Conservation (phyloP, 2,329 filamentous ascomycete genomes). For the Colletotrichum spinosum region DNA sequence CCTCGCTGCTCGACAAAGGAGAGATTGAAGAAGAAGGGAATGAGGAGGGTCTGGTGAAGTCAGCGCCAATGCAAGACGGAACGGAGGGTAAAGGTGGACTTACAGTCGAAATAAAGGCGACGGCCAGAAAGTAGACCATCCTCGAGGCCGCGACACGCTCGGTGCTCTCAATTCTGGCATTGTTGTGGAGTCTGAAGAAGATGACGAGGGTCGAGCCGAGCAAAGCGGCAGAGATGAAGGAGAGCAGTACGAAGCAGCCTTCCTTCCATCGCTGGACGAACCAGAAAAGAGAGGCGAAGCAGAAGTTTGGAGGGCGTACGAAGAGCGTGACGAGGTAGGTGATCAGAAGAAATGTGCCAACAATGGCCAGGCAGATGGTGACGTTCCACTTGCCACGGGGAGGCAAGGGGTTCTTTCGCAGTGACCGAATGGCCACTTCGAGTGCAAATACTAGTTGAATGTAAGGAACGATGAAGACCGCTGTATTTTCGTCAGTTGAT, state of each 20-base stretch:
- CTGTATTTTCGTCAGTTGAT: conserved; percentile 53
- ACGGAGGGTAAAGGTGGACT: conserved; percentile 42
- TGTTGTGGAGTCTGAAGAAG: conserved; percentile 67
- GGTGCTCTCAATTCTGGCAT: conserved; percentile 64
- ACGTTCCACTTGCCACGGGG: conserved; percentile 70
- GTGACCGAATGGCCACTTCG: conserved; percentile 68
- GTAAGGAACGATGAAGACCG: conserved; percentile 74
- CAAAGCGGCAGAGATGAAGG: conserved; percentile 62
- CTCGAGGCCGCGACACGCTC: conserved; percentile 74
- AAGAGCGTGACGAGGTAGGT: conserved; percentile 71
- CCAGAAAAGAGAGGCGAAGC: conserved; percentile 77
- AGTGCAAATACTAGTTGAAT: conserved; percentile 74
- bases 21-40: conserved; percentile 73
- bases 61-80: conserved; percentile 39
- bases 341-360: conserved; percentile 63
- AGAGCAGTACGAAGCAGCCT: conserved; percentile 66
- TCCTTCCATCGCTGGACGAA: conserved; percentile 72
- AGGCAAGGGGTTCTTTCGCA: conserved; percentile 67
- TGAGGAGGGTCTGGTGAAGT: conserved; percentile 62
- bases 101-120: conserved; percentile 69
- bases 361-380: conserved; percentile 63
- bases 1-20: conserved; percentile 55
- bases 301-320: conserved; percentile 67
- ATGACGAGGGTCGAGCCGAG: conserved; percentile 64
- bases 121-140: conserved; percentile 75